phyloP scores from a whole-genome alignment of 768 basidiomycete species.

The Tulasnella sp. region DNA sequence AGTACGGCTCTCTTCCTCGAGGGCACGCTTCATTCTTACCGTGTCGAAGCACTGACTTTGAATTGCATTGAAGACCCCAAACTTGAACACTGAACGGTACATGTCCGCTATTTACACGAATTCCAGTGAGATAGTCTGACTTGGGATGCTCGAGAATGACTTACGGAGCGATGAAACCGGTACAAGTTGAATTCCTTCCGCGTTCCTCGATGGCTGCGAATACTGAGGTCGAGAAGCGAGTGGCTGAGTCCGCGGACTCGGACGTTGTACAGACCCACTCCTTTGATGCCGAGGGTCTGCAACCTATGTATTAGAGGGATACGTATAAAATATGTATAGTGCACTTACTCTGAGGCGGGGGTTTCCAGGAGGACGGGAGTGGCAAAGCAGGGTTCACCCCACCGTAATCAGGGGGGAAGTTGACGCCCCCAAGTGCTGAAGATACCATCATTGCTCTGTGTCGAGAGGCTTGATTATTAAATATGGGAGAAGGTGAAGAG shows the following conservation, averaged over 20 bases:
- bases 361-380: not conserved
- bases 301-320: not conserved
- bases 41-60: slow-evolving; percentile 79
- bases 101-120: slow-evolving; percentile 59
- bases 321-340: not conserved
- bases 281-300: not conserved
- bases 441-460: not conserved
- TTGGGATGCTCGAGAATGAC: slow-evolving; percentile 32
- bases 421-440: not conserved
- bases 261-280: not conserved
- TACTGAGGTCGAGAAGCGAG: not conserved
- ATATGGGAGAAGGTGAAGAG: not conserved
- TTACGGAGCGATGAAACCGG: slow-evolving; percentile 71
- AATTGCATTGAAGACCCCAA: slow-evolving; percentile 85
- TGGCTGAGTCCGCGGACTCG: not conserved
- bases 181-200: slow-evolving; percentile 52
- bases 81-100: slow-evolving; percentile 79
- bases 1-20: not conserved
- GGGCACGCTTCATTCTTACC: slow-evolving; percentile 44
- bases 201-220: not conserved
- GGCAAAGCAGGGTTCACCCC: not conserved
- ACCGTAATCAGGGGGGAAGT: not conserved
- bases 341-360: not conserved
- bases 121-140: slow-evolving; percentile 8
- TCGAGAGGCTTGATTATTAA: not conserved